These are phyloP conservation scores for Penicillium salamii DNA, from an alignment of 495 filamentous ascomycete species.

Conservation along the genomic window DNA sequence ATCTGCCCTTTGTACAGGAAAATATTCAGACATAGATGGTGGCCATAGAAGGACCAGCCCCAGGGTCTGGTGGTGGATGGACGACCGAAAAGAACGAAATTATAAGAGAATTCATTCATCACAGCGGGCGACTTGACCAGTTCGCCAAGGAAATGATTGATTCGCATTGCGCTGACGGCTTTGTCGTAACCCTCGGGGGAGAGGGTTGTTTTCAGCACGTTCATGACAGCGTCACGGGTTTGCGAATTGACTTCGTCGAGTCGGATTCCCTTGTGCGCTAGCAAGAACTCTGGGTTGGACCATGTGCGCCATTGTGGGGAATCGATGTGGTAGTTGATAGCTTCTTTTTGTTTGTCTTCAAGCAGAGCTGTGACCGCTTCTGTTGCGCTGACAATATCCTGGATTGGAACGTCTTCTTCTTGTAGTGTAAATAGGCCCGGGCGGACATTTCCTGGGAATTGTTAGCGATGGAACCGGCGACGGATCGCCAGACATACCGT, in stretches of 20 bases:
- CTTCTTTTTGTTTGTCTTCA: constrained; percentile 43
- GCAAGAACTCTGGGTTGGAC: constrained; percentile 72
- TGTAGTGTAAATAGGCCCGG: constrained; percentile 55
- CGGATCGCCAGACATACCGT: constrained; percentile 47
- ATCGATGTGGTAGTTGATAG: constrained; percentile 59
- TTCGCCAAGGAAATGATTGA: constrained; percentile 75
- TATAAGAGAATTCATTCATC: constrained; percentile 73
- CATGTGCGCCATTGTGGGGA: constrained; percentile 70
- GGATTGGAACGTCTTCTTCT: constrained; percentile 61
- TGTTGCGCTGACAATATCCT: constrained; percentile 50
- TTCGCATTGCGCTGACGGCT: constrained; percentile 65
- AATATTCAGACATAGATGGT: constrained; percentile 69
- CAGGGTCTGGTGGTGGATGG: constrained; percentile 55
- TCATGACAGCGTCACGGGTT: constrained; percentile 48
- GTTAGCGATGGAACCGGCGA: not conserved
- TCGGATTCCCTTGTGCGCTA: constrained; percentile 60
- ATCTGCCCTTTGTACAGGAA: constrained; percentile 61
- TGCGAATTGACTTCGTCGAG: constrained; percentile 53
- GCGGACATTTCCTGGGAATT: constrained; percentile 46
- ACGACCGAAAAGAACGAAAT: constrained; percentile 61
- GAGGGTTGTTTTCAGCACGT: constrained; percentile 53
- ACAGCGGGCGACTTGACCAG: constrained; percentile 57
- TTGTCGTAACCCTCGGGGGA: constrained; percentile 70
- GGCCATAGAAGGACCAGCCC: constrained; percentile 75
- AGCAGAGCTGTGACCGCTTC: constrained; percentile 41